Conservation (phyloP, 306 rosid species). For the Chamaecrista fasciculata region DNA sequence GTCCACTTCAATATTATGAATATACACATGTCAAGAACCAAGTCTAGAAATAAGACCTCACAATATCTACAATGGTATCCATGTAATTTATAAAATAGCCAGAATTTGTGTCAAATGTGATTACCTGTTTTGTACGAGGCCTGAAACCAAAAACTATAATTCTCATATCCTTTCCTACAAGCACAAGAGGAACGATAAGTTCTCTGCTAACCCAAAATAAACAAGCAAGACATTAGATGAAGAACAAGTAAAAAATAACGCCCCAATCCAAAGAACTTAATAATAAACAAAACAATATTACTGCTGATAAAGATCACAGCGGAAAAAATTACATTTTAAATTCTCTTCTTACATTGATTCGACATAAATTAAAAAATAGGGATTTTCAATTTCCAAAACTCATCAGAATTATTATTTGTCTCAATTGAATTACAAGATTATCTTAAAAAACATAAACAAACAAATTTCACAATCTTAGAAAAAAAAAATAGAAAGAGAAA, state of each 20-base stretch:
- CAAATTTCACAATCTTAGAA: too few species aligned
- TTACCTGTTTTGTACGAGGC: conserved; percentile 88
- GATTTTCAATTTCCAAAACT: neutral
- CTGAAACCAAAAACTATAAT: conserved; percentile 85
- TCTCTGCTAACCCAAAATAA: neutral
- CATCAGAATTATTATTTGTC: neutral
- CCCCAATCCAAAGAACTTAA: neutral
- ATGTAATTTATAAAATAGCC: neutral
- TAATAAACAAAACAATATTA: neutral
- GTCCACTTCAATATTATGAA: neutral
- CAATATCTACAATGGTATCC: neutral
- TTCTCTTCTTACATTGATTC: neutral
- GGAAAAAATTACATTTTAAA: neutral
- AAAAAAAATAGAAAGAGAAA: too few species aligned
- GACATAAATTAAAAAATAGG: neutral
- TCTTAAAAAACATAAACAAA: neutral
- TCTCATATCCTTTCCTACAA: conserved; percentile 97
- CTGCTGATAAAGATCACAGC: neutral
- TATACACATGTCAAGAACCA: conserved; percentile 13
- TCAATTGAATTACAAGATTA: neutral
- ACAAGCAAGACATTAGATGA: neutral
- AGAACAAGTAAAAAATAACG: neutral
- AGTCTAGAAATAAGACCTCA: neutral
- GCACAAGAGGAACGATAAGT: conserved; percentile 26
- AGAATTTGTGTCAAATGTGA: conserved; percentile 10